A percentile compares a stretch with the other conserved stretches of the same genome.
Conservation (phyloP, 768 basidiomycete species). For the Leccinum broughii region DNA sequence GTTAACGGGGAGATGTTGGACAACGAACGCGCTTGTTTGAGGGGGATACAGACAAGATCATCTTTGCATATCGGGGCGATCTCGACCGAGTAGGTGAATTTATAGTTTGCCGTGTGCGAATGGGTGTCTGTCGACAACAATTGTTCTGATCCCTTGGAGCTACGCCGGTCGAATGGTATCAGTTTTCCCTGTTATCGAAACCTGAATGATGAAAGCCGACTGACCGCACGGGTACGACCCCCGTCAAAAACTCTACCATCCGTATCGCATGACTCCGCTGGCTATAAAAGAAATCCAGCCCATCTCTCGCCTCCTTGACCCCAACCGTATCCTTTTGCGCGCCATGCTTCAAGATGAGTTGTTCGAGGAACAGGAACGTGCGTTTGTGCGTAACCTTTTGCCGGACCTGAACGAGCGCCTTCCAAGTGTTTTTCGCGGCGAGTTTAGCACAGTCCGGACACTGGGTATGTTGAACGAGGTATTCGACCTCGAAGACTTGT, state of each 20-base stretch:
- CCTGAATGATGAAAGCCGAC: constrained; percentile 24
- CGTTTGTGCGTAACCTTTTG: constrained; percentile 99
- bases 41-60: constrained; percentile 89
- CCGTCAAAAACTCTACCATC: constrained; percentile 91
- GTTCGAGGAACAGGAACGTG: constrained; percentile 96
- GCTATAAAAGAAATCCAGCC: constrained; percentile 96
- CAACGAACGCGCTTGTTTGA: constrained; percentile 76
- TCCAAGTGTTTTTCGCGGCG: constrained; percentile 99
- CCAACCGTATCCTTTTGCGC: constrained; percentile 93
- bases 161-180: constrained; percentile 27
- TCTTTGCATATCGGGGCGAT: constrained; percentile 98
- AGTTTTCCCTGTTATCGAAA: not conserved
- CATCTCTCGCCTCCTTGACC: constrained; percentile 91
- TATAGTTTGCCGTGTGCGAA: constrained; percentile 90
- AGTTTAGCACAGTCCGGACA: constrained; percentile 92
- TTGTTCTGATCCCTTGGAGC: constrained; percentile 93
- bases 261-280: constrained; percentile 89
- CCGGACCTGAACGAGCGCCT: constrained; percentile 95
- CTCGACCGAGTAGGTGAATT: constrained; percentile 97
- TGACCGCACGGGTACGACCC: constrained; percentile 87
- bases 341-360: constrained; percentile 93
- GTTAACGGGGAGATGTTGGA: constrained; percentile 89
- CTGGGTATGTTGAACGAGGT: constrained; percentile 92
- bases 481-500: constrained; percentile 96
- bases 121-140: constrained; percentile 92